A percentile compares a stretch with the other conserved stretches of the same genome.
phyloP scores from a whole-genome alignment of 148 eudicot genomes.

The Rhododendron ferrugineum region DNA sequence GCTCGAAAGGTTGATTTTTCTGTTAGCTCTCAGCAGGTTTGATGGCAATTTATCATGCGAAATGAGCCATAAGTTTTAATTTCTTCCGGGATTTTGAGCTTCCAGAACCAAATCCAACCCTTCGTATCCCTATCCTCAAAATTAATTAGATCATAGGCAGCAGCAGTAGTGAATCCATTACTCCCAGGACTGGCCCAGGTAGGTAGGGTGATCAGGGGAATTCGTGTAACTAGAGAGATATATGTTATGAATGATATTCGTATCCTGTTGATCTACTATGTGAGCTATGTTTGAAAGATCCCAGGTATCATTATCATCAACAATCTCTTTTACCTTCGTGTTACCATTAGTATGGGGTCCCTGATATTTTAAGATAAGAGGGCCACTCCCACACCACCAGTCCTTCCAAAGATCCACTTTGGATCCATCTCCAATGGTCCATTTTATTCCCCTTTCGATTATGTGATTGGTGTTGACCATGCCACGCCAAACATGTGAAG shows the following conservation, averaged over 20 bases:
- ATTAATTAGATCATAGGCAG: no score
- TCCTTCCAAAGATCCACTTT: neutral
- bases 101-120: no score
- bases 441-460: neutral
- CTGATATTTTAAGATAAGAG: no score
- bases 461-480: neutral
- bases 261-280: neutral
- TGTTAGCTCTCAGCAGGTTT: neutral
- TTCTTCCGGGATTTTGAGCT: no score
- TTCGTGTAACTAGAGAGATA: neutral
- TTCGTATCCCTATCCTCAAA: no score
- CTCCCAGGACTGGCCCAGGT: no score
- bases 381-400: neutral
- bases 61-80: no score
- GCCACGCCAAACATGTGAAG: neutral
- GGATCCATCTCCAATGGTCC: neutral
- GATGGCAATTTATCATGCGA: no score
- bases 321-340: neutral
- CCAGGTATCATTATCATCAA: neutral
- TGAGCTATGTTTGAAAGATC: neutral
- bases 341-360: neutral
- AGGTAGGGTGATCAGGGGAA: no score
- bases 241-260: neutral
- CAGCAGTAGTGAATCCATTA: no score
- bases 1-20: neutral